Conservation (phyloP, 1,284 basidiomycete species). For the Apiotrichum brassicae region DNA sequence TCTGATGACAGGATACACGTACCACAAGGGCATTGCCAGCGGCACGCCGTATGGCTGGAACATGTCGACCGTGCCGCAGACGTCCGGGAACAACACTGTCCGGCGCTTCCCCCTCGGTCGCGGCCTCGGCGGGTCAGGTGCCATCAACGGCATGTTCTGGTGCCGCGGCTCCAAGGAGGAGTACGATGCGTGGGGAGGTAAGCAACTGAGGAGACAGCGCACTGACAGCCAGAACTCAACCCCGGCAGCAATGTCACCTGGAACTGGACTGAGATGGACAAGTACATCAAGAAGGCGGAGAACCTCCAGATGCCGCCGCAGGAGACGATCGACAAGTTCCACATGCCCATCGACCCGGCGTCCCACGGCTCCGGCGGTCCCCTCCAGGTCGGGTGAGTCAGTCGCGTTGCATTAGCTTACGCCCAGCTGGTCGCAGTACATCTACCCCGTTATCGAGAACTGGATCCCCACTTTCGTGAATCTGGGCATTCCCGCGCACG, state of each 20-base stretch:
- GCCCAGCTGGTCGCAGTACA: slow-evolving; percentile 40
- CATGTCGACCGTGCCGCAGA: slow-evolving; percentile 50
- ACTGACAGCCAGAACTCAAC: slow-evolving; percentile 33
- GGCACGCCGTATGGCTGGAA: slow-evolving; percentile 59
- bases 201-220: background rate
- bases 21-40: slow-evolving; percentile 33
- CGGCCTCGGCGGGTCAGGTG: slow-evolving; percentile 62
- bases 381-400: slow-evolving; percentile 43
- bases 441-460: slow-evolving; percentile 52
- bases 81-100: slow-evolving; percentile 17
- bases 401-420: background rate
- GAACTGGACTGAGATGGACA: slow-evolving; percentile 43
- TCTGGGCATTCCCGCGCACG: slow-evolving; percentile 52
- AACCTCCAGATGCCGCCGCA: slow-evolving; percentile 47
- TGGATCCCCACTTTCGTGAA: slow-evolving; percentile 52
- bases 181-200: slow-evolving; percentile 48
- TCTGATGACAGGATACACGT: slow-evolving; percentile 32
- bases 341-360: slow-evolving; percentile 44
- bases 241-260: slow-evolving; percentile 38
- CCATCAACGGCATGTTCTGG: slow-evolving; percentile 67
- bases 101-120: slow-evolving; percentile 58
- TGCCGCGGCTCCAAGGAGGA: slow-evolving; percentile 40
- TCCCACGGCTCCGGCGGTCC: slow-evolving; percentile 52
- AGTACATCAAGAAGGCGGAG: slow-evolving; percentile 48
- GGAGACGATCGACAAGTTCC: slow-evolving; percentile 21